Evolutionary conservation across 805 yeast species (phyloP), one percentile per base, ranked within the genome.

Genomic region (Sugiyamaella smithiae): DNA sequence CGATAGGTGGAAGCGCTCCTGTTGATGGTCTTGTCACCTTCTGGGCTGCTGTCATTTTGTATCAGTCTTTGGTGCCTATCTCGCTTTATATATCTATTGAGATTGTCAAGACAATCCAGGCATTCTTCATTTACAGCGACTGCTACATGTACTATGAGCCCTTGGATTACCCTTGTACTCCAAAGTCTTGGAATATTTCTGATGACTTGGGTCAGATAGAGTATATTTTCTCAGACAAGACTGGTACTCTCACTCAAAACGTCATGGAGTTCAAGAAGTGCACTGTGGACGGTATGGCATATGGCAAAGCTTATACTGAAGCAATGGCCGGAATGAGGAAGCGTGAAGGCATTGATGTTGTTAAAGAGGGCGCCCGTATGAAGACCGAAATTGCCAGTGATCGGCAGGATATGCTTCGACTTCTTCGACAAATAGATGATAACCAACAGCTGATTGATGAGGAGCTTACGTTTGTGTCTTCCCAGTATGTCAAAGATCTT

Each of bases 201-300:
- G 95, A 85, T 66, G 95, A 85, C 62, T 70, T 85, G 58, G 95
- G 95, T 16, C 95, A 86, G 64, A 82, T 85, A 55, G 95, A 85
- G 66, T 85, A 85, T 61, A 76, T 85, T 28, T 85, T 85, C 66
- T 81, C 88, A 59, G 95, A 85, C 69, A 85, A 85, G 66, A 85
- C 95, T 0, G 95, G 95, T 36, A 85, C 95, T 0, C 71, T 85
- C 58, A 85, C 95, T 3, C 93, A 86, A 65, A 85, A 85, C 60
- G 80, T 85, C 24, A 85, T 85, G 95, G 91, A 85, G 62, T 86
- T 85, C 69, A 82, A 81, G 57, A 85, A 85, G 64, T 84, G 90
- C 62, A 78, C 88, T 4, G 75, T 86, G 51, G 77, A 76, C 42
- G 87, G 89, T 8, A 73, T 75, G 43, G 70, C 84, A 1, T 86